phyloP scores from a whole-genome alignment of 2,329 filamentous ascomycete genomes.

The Paraconiothyrium sp. region DNA sequence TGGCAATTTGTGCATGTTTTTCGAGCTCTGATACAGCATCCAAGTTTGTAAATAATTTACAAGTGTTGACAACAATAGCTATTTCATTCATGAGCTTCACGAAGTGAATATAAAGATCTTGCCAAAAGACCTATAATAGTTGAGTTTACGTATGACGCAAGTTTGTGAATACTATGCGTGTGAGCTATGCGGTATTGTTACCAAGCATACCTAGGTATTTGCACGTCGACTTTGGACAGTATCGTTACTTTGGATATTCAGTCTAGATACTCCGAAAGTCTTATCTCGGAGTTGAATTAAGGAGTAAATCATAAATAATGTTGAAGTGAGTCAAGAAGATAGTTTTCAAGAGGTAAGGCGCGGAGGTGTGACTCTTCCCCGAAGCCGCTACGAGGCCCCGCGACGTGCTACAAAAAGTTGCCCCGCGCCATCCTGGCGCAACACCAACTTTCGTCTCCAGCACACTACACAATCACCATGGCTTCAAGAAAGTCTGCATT shows the following conservation, averaged over 20 bases:
- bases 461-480: slow-evolving; percentile 29
- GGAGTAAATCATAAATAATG: not conserved
- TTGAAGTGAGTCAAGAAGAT: slow-evolving; percentile 6
- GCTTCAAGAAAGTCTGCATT: slow-evolving; percentile 48
- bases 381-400: slow-evolving; percentile 24
- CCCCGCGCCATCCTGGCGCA: slow-evolving; percentile 26
- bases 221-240: not conserved
- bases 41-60: too few species aligned
- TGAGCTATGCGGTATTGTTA: not conserved
- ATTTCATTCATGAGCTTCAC: too few species aligned
- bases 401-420: slow-evolving; percentile 39
- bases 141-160: too few species aligned
- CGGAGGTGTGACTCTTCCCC: slow-evolving; percentile 19
- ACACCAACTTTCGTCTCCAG: not conserved
- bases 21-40: too few species aligned
- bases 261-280: not conserved
- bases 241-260: not conserved
- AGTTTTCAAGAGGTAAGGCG: slow-evolving; percentile 1
- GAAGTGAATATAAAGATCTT: too few species aligned
- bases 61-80: too few species aligned
- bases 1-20: too few species aligned
- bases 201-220: not conserved
- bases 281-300: not conserved
- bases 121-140: too few species aligned
- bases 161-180: not conserved